Evolutionary conservation across 805 yeast species (phyloP).

Genomic region (Cyberlindnera euphorbiae): DNA sequence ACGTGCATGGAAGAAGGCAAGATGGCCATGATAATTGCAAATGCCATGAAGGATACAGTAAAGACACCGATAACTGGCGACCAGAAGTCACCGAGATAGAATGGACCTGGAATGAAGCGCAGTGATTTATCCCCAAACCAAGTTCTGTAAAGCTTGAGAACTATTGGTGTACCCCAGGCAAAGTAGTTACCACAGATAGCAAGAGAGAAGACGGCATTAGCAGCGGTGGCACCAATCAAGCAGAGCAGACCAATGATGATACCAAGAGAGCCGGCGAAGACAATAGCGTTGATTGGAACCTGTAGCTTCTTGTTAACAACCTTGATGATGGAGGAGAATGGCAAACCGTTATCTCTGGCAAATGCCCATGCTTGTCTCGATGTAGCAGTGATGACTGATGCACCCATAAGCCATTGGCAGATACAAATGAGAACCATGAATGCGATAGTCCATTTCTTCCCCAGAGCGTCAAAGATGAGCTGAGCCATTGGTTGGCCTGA

Average conservation of each 20-base stretch:
- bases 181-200: slow-evolving; percentile 58
- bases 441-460: slow-evolving; percentile 60
- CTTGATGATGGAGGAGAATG: slow-evolving; percentile 48
- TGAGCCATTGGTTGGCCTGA: slow-evolving; percentile 63
- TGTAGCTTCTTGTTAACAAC: slow-evolving; percentile 47
- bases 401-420: slow-evolving; percentile 65
- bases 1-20: slow-evolving; percentile 49
- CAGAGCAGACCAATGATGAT: slow-evolving; percentile 52
- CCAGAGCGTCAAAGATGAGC: slow-evolving; percentile 54
- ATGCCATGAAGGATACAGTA: slow-evolving; percentile 44
- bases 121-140: slow-evolving; percentile 31
- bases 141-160: slow-evolving; percentile 38
- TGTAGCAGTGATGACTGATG: slow-evolving; percentile 55
- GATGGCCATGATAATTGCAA: slow-evolving; percentile 50
- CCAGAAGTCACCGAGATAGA: slow-evolving; percentile 49
- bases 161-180: slow-evolving; percentile 60
- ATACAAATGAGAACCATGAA: slow-evolving; percentile 53
- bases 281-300: slow-evolving; percentile 60
- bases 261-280: slow-evolving; percentile 47
- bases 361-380: slow-evolving; percentile 74
- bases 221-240: slow-evolving; percentile 54
- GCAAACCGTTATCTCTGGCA: slow-evolving; percentile 72
- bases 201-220: slow-evolving; percentile 63
- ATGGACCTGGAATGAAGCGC: slow-evolving; percentile 56
- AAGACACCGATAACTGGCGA: slow-evolving; percentile 37